Conservation (phyloP, 441 rosid species). For the Sinapis alba region DNA sequence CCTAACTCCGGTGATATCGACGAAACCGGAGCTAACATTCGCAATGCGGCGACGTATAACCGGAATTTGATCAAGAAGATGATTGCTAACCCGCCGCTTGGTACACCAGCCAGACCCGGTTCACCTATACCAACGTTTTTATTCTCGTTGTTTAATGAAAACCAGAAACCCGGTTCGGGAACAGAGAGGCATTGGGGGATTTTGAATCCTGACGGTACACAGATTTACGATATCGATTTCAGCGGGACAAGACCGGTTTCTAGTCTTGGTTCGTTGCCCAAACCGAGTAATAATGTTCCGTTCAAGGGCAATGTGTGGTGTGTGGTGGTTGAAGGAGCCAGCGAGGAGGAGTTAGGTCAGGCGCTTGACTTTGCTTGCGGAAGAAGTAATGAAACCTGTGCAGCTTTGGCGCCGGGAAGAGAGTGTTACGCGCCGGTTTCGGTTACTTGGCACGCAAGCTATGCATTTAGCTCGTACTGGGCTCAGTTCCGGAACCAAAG, state of each 20-base stretch:
- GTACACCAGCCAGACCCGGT: constrained; percentile 76
- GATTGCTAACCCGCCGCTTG: constrained; percentile 46
- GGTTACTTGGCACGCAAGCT: constrained; percentile 57
- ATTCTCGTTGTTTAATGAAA: constrained; percentile 67
- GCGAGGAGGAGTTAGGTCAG: constrained; percentile 37
- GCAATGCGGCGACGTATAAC: constrained; percentile 76
- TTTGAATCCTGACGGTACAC: constrained; percentile 47
- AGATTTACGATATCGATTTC: constrained; percentile 58
- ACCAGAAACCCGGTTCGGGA: constrained; percentile 62
- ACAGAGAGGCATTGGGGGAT: constrained; percentile 86
- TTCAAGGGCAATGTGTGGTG: constrained; percentile 74
- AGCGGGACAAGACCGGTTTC: constrained; percentile 42
- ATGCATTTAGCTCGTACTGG: constrained; percentile 82
- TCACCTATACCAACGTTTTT: constrained; percentile 54
- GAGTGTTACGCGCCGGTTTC: constrained; percentile 63
- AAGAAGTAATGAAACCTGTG: constrained; percentile 55
- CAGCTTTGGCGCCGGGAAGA: constrained; percentile 49
- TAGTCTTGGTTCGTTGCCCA: constrained; percentile 49
- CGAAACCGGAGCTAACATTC: constrained; percentile 64
- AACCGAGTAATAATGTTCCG: constrained; percentile 49
- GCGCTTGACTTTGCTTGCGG: constrained; percentile 53
- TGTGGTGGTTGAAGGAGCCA: constrained; percentile 48
- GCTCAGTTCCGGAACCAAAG: constrained; percentile 57
- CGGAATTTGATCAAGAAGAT: constrained; percentile 56
- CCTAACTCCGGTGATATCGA: constrained; percentile 70